Evolutionary conservation across 2,329 filamentous ascomycete species (phyloP).

Genomic region (Bisporella sp.): DNA sequence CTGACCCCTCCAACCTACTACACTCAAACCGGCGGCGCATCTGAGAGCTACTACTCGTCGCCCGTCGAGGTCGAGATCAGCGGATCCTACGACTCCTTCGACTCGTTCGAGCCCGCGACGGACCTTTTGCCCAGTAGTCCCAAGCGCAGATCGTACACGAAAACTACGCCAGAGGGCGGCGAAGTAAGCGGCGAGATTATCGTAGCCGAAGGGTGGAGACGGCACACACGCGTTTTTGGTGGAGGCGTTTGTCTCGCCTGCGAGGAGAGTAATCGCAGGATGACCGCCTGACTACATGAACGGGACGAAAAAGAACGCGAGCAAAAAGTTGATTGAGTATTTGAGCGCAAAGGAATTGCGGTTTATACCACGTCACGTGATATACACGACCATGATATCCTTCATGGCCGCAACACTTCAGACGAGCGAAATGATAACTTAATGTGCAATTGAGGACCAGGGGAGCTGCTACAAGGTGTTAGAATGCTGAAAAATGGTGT

Average conservation of each 20-base stretch:
- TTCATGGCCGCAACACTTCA: no score
- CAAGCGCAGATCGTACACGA: constrained; percentile 13
- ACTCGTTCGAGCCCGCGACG: neutral
- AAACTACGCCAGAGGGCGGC: constrained; percentile 2
- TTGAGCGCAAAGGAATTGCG: neutral
- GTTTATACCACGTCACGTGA: no score
- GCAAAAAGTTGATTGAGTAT: neutral
- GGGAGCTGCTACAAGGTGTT: no score
- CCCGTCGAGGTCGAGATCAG: neutral
- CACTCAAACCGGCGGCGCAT: neutral
- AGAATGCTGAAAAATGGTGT: no score
- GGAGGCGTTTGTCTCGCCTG: constrained; percentile 25
- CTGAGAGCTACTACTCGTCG: neutral
- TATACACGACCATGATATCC: no score
- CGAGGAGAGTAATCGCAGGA: constrained; percentile 19
- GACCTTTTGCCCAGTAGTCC: neutral
- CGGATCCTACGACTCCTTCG: neutral
- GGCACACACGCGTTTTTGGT: constrained; percentile 25
- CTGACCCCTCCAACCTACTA: neutral
- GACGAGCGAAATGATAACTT: no score
- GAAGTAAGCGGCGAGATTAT: constrained; percentile 19
- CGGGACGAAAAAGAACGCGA: neutral
- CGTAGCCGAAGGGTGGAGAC: constrained; percentile 19
- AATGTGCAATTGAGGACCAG: no score
- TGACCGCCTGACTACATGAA: constrained; percentile 13